phyloP scores from a whole-genome alignment of 805 yeast species.

The Metschnikowia amazonensis region DNA sequence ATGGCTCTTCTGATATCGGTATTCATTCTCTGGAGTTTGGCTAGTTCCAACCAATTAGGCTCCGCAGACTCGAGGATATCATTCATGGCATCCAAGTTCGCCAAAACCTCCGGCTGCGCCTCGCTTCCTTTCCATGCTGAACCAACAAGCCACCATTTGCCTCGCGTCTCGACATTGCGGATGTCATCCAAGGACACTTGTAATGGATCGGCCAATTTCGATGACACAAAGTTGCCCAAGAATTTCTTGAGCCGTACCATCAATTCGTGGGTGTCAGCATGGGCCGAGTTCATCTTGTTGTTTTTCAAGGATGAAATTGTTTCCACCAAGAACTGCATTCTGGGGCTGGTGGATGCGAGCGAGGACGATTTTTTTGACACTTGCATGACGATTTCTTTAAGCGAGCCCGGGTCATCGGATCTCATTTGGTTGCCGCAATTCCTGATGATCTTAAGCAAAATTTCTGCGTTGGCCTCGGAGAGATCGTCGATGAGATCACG shows the following conservation, averaged over 20 bases:
- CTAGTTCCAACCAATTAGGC: conserved; percentile 87
- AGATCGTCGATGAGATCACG: conserved; percentile 49
- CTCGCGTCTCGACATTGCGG: conserved; percentile 66
- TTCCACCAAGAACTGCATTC: conserved; percentile 81
- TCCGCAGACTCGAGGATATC: conserved; percentile 65
- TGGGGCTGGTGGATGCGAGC: conserved; percentile 41
- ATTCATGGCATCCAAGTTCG: conserved; percentile 45
- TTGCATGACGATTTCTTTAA: conserved; percentile 69
- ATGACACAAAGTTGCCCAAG: conserved; percentile 48
- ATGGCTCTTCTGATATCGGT: conserved; percentile 93
- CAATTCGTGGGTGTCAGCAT: conserved; percentile 50
- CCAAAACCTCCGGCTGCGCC: conserved; percentile 18
- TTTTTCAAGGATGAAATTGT: conserved; percentile 82
- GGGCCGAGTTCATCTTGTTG: conserved; percentile 61
- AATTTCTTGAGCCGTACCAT: conserved; percentile 60
- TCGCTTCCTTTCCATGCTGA: conserved; percentile 89
- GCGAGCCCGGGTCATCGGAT: conserved; percentile 81
- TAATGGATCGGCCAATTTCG: conserved; percentile 63
- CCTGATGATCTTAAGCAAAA: conserved; percentile 66
- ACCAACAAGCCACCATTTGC: conserved; percentile 99
- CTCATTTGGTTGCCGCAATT: conserved; percentile 82
- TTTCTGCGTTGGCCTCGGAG: conserved; percentile 71
- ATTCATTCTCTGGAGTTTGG: conserved; percentile 85
- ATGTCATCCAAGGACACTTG: conserved; percentile 84
- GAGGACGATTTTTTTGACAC: conserved; percentile 39